These are phyloP conservation scores for Macadamia tetraphylla DNA, from an alignment of 164 flowering plant species.

Conservation along the genomic window DNA sequence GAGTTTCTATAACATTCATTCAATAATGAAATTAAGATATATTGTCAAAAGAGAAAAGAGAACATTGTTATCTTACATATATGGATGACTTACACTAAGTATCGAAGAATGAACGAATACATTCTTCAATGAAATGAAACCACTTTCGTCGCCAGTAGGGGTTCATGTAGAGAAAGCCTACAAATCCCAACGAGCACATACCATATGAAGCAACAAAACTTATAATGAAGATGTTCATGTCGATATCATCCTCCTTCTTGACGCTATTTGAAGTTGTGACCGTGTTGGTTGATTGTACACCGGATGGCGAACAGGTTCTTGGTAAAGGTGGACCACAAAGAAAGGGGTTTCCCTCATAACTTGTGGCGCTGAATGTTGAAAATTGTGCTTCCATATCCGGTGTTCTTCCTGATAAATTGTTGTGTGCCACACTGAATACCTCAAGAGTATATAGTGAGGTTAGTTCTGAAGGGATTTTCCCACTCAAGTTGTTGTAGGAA, in stretches of 20 bases:
- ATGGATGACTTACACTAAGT: too few relatives aligned
- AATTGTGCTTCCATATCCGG: conserved; percentile 14
- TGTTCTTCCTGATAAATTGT: conserved; percentile 16
- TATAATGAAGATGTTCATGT: neutral
- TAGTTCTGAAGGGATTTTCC: conserved; percentile 19
- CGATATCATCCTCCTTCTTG: neutral
- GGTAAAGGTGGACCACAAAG: conserved; percentile 19
- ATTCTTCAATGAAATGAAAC: neutral
- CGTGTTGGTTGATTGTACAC: neutral
- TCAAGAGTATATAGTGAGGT: conserved; percentile 2
- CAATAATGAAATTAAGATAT: too few relatives aligned
- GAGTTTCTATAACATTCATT: too few relatives aligned
- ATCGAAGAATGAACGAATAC: too few relatives aligned
- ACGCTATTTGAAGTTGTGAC: neutral
- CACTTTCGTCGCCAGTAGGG: conserved; percentile 5
- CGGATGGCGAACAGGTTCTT: neutral
- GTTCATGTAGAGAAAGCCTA: neutral
- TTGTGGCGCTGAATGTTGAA: conserved; percentile 11
- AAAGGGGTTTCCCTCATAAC: conserved; percentile 16
- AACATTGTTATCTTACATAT: too few relatives aligned
- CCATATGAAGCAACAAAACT: conserved; percentile 3
- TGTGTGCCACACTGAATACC: conserved; percentile 15
- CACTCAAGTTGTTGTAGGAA: conserved; percentile 18
- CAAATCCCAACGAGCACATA: neutral
- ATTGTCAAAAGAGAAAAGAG: too few relatives aligned